Evolutionary conservation across 176 grass and related monocot genomes (phyloP), one percentile per base, ranked within the genome.

Genomic region (Elaeis guineensis): DNA sequence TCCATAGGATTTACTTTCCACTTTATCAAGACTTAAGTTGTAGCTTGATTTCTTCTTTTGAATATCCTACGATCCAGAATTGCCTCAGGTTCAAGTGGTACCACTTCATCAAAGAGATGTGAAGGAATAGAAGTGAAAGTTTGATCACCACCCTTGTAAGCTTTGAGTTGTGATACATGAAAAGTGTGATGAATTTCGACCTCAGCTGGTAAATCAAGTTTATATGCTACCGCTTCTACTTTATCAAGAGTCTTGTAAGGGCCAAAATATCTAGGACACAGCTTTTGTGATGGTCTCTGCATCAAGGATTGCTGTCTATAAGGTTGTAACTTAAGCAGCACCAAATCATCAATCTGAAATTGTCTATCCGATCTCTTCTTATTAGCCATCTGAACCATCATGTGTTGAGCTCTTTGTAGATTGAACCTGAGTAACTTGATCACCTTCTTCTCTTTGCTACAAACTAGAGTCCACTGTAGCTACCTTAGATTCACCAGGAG

Each of bases 131-230:
- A 0, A 22, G 21, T 22, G 21, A 22, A 22, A 1, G 21, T 22
- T 1, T 0, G 21, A 22, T 22, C 21, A 22, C 21, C 21, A 22
- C 21, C 1, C 0, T 22, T 22, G 21, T 22, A 22, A 22, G 21
- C 21, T 22, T 65, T 65, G 4, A 65, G 39, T 44, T 65, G 62
- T 25, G 28, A 65, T 11, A 65, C 62, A 65, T 65, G 62, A 17
- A 65, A 65, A 4, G 39, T 39, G n/a, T 25, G 62, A 49, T 65
- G 62, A 12, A 65, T 65, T 19, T 39, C 11, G 16, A 23, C 12
- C 7, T 39, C 25, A 3, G 2, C 62, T 12, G 22, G 62, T 22
- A 65, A 18, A 0, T 44, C 18, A 11, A 65, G 25, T 16, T 49
- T 25, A 18, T 65, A 65, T 3, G 62, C 28, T 44, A 65, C 22